Evolutionary conservation across 441 rosid species (phyloP).

Genomic region (Syzygium syzygioides): DNA sequence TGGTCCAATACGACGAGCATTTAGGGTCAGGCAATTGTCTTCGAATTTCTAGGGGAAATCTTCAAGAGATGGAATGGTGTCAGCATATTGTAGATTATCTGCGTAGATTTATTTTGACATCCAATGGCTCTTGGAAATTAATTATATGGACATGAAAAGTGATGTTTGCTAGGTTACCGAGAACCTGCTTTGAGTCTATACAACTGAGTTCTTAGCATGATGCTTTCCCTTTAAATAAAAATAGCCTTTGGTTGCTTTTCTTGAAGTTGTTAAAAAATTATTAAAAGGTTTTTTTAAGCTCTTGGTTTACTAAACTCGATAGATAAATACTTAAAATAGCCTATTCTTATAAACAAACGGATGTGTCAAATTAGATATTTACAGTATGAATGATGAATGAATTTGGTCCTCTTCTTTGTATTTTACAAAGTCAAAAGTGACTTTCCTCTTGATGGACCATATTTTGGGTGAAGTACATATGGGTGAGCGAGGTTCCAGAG

Average conservation of each 20-base stretch:
- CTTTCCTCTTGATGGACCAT: not conserved
- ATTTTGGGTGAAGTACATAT: not conserved
- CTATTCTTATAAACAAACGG: not conserved
- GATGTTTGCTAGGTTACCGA: not conserved
- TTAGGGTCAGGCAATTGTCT: not conserved
- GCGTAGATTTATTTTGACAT: not conserved
- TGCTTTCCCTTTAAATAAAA: not conserved
- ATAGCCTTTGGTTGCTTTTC: not conserved
- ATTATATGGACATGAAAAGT: not conserved
- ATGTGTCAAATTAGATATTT: not conserved
- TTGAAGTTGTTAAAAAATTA: not conserved
- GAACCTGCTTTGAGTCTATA: not conserved
- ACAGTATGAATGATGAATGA: not conserved
- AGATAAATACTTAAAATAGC: not conserved
- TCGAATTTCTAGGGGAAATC: not conserved
- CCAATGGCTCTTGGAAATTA: not conserved
- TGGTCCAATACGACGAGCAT: not conserved
- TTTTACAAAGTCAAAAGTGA: not conserved
- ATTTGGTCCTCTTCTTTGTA: not conserved
- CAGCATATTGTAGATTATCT: not conserved
- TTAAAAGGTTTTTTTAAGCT: not conserved
- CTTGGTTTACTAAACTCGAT: not conserved
- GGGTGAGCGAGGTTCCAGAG: no score
- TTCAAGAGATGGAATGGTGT: not conserved
- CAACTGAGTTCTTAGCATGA: not conserved